A percentile compares a stretch with the other conserved stretches of the same genome.
Evolutionary conservation across 495 filamentous ascomycete genomes (phyloP).

Genomic region (Penicillium fimorum): DNA sequence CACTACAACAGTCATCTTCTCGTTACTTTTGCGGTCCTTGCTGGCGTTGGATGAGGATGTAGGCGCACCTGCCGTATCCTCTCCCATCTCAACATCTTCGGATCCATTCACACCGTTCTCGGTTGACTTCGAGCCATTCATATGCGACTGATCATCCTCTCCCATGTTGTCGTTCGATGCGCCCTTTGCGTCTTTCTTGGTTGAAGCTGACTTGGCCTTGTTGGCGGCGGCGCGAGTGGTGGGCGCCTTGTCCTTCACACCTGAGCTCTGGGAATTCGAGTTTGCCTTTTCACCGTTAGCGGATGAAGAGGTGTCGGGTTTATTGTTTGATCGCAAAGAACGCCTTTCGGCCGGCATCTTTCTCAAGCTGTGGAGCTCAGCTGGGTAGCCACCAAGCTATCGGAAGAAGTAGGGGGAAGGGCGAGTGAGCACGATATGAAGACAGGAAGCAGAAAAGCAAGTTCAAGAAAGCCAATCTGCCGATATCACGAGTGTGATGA

Average conservation of each 20-base stretch:
- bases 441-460: conserved; percentile 25
- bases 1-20: conserved; percentile 84
- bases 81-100: conserved; percentile 81
- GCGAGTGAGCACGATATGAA: conserved; percentile 18
- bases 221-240: conserved; percentile 44
- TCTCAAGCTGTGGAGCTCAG: conserved; percentile 39
- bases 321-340: conserved; percentile 56
- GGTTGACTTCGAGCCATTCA: conserved; percentile 67
- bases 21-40: conserved; percentile 73
- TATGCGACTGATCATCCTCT: conserved; percentile 63
- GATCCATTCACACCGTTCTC: conserved; percentile 74
- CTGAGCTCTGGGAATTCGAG: conserved; percentile 52
- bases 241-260: conserved; percentile 49
- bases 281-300: conserved; percentile 56
- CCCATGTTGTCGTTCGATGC: conserved; percentile 47
- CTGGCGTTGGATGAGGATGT: conserved; percentile 52
- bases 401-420: conserved; percentile 30
- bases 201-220: conserved; percentile 50
- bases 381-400: conserved; percentile 35
- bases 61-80: conserved; percentile 62
- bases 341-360: conserved; percentile 59
- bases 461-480: conserved; percentile 18
- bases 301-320: conserved; percentile 54
- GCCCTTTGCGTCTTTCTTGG: conserved; percentile 53
- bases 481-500: conserved; percentile 24